Conservation (phyloP, 1,284 basidiomycete species). For the Ustilago tritici region DNA sequence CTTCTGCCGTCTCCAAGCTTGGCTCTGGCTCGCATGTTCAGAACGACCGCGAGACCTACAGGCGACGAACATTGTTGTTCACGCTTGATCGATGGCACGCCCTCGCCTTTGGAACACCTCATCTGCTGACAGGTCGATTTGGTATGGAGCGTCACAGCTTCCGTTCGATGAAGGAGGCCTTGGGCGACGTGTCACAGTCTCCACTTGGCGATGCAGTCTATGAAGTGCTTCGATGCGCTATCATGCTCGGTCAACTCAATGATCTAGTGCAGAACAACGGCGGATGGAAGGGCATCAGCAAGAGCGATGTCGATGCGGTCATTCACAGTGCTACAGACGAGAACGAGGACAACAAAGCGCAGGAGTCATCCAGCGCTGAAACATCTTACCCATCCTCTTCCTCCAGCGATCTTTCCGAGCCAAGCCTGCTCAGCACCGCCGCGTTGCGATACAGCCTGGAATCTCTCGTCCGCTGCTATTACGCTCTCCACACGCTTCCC, state of each 20-base stretch:
- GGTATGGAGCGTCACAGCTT: constrained; percentile 45
- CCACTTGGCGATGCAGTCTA: constrained; percentile 36
- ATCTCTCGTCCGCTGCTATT: constrained; percentile 35
- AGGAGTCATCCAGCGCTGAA: constrained; percentile 4
- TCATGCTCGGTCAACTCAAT: constrained; percentile 51
- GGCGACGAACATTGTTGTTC: constrained; percentile 44
- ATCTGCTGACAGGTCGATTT: constrained; percentile 41
- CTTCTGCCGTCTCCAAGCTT: constrained; percentile 53
- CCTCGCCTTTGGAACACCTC: constrained; percentile 44
- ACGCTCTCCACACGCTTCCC: constrained; percentile 43
- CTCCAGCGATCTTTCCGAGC: constrained; percentile 5
- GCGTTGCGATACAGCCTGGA: constrained; percentile 45
- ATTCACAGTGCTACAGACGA: constrained; percentile 43
- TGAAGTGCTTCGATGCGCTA: constrained; percentile 46
- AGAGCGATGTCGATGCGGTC: constrained; percentile 48
- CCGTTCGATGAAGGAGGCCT: constrained; percentile 41
- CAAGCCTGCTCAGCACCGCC: constrained; percentile 19
- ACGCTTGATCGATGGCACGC: constrained; percentile 59
- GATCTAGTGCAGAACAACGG: constrained; percentile 45
- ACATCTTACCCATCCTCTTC: background rate
- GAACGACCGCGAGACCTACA: constrained; percentile 34
- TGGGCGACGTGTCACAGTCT: constrained; percentile 31
- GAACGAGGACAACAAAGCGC: constrained; percentile 16
- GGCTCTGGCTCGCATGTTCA: constrained; percentile 32
- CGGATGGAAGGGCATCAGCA: constrained; percentile 46